These are phyloP conservation scores for Fusarium devonianum DNA, from an alignment of 2,329 filamentous ascomycete genomes.

Conservation along the genomic window DNA sequence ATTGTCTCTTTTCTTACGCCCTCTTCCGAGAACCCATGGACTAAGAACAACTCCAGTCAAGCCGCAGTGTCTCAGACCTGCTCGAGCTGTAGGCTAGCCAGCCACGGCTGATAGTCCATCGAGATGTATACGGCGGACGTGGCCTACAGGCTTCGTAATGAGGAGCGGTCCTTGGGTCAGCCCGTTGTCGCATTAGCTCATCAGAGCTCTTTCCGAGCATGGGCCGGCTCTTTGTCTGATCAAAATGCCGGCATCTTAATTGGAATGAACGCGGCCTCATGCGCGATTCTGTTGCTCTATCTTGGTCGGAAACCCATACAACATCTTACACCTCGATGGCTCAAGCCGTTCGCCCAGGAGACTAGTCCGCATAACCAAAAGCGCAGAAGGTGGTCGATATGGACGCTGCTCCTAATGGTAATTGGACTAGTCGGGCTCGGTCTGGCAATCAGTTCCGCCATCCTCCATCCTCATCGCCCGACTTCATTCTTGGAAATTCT, in stretches of 20 bases:
- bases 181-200: not conserved
- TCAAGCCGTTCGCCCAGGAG: conserved; percentile 54
- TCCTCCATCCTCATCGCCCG: conserved; percentile 40
- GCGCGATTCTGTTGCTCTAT: conserved; percentile 44
- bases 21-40: not conserved
- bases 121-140: conserved; percentile 23
- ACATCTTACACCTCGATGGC: conserved; percentile 49
- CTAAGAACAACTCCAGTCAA: conserved; percentile 17
- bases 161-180: conserved; percentile 15
- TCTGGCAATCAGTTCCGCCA: conserved; percentile 43
- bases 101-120: conserved; percentile 8
- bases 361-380: conserved; percentile 33
- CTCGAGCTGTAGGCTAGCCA: not conserved
- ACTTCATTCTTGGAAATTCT: conserved; percentile 45
- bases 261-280: conserved; percentile 36
- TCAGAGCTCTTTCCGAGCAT: not conserved
- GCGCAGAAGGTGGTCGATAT: conserved; percentile 48
- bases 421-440: conserved; percentile 47
- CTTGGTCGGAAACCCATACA: conserved; percentile 37
- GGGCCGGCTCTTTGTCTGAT: conserved; percentile 9
- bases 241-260: conserved; percentile 31
- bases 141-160: conserved; percentile 19
- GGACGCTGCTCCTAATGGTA: conserved; percentile 48
- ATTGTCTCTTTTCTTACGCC: not conserved
- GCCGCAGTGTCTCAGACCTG: not conserved